Conservation (phyloP, 495 filamentous ascomycete species). For the Parathielavia hyrcaniae region DNA sequence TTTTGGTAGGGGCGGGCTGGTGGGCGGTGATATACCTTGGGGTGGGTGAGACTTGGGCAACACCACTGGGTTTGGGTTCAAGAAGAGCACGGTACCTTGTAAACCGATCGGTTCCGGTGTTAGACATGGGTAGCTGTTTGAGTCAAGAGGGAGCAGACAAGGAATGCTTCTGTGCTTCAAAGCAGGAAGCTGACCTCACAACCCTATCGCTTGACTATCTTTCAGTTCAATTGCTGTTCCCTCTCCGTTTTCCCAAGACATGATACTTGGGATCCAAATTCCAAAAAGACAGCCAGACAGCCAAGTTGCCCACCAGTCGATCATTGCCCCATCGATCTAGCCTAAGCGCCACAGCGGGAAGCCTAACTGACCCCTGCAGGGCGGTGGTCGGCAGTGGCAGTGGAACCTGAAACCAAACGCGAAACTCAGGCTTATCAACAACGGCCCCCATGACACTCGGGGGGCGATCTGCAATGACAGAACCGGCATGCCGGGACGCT, state of each 20-base stretch:
- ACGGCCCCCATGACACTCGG: not conserved
- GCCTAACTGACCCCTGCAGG: not conserved
- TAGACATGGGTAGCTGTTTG: too few relatives aligned
- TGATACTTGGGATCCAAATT: not conserved
- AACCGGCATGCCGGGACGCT: not conserved
- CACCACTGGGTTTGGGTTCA: too few relatives aligned
- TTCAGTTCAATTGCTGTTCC: too few relatives aligned
- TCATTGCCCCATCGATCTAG: not conserved
- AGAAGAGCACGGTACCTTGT: too few relatives aligned
- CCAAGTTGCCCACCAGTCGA: not conserved
- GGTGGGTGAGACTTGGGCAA: too few relatives aligned
- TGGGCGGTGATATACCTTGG: too few relatives aligned
- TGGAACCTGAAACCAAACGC: conserved; percentile 6
- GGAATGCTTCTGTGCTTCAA: too few relatives aligned
- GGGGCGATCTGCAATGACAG: not conserved
- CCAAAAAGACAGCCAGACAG: not conserved
- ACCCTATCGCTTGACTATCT: too few relatives aligned
- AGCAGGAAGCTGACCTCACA: too few relatives aligned
- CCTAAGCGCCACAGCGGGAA: not conserved
- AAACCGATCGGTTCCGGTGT: too few relatives aligned
- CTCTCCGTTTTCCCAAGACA: not conserved
- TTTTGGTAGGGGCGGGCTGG: too few relatives aligned
- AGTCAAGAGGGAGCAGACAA: too few relatives aligned
- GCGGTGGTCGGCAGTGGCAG: not conserved
- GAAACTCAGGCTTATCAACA: not conserved